Evolutionary conservation across 345 rosid genomes (phyloP), one percentile per base, ranked within the genome.

Genomic region (Aurinia saxatilis): DNA sequence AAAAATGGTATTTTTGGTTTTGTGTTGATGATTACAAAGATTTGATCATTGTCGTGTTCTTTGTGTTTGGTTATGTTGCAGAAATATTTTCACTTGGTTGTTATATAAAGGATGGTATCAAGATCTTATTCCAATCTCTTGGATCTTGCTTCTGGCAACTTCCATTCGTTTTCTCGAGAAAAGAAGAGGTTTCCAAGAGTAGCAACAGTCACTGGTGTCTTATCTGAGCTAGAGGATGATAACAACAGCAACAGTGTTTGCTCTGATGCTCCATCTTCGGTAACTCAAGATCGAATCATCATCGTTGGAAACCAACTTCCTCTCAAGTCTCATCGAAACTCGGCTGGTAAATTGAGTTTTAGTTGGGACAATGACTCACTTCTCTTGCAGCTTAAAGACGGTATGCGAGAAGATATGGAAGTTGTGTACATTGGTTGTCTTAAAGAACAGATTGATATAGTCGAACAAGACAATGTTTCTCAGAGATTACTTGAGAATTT

Each of bases 251-350:
- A 80, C 64, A 86, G 92, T 51, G 85, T 82, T 15, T 79, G 83
- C 53, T 88, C 98, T 50, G 96, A 89, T 66, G 87, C 88, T 53
- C 98, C 93, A 16, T 88, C 96, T 0, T 85, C 98, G 1, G 21
- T 86, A 42, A 67, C 87, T 0, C 96, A 76, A 70, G 96, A 87
- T 31, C 74, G 96, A 40, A 77, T 89, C 86, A 89, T 92, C 63
- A 75, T 92, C 14, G 98, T 92, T 7, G 98, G 89, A 13, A 92
- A 88, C 74, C 98, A 92, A 65, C 98, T 92, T 53, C 98, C 98
- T 1, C 78, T 92, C 18, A 82, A 77, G 41, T 81, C 87, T 2
- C 81, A 86, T 33, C 73, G 78, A 50, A 76, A 74, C 62, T 67
- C 78, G 0, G 79, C 77, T 0, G 80, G 82, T 38, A 78, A 73